Base-by-base conservation (phyloP, 108 stramenopile genomes). In the Skeletonema grethae region DNA sequence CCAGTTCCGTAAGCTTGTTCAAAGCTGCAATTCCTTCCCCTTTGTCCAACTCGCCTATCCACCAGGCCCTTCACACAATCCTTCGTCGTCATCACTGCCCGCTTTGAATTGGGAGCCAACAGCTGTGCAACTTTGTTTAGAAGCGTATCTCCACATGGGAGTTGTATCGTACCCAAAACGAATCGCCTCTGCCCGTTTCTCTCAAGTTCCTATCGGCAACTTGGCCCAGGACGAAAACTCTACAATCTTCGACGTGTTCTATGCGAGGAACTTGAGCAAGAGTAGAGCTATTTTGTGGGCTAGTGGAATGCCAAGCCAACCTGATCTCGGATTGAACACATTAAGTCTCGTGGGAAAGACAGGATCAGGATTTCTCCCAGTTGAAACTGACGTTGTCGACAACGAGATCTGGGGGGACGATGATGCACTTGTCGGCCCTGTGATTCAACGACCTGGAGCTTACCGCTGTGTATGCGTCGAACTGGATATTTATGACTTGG, bases 201-300 rank as follows among this genome's bases (percentile, higher is more conserved):
- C 90, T 18, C 94, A 96, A 60, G 53, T 98, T 12, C 99, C 99
- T 4, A 69, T 99, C 15, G 97, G 97, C 25, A 98, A 98, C 73
- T 62, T 99, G 20, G 89, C 87, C 7, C 72, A 75, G 7, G 97
- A 97, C 65, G 90, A 91, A 20, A 87, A 82, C 48, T 75, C 84
- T 10, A 74, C 84, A 5, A 77, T 96, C 66, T 95, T 85, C 67
- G 98, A 99, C 61, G 84, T 93, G 3, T 65, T 90, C 28, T 89
- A 95, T 57, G 82, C 80, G 24, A 87, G 99, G 25, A 75, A 80
- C 29, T 72, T 99, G 29, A 55, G 70, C 55, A 86, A 87, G 75
- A 95, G 91, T 70, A 79, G 95, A 57, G 91, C 96, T 41, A 50
- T 97, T 12, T 85, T 95, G n/a, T 99, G 99, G 99, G 98, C 97